These are phyloP conservation scores for Alternaria ventricosa DNA, from an alignment of 2,329 filamentous ascomycete species.

Conservation along the genomic window DNA sequence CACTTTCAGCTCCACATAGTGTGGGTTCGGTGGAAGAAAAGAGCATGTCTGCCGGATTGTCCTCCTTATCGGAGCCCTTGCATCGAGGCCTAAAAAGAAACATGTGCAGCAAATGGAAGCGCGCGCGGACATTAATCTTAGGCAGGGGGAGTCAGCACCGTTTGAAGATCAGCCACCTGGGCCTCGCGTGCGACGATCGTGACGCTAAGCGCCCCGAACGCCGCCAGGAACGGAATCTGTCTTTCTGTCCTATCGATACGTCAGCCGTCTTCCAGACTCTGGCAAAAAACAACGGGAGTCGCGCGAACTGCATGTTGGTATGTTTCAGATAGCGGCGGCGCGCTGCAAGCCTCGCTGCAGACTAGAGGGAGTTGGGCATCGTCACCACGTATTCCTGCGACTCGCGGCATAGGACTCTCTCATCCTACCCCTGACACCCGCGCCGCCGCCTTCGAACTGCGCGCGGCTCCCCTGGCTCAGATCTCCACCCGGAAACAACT, in stretches of 20 bases:
- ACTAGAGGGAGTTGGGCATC: not conserved
- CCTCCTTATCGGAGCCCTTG: not conserved
- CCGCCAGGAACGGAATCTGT: constrained; percentile 21
- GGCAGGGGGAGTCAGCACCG: constrained; percentile 32
- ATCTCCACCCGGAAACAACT: constrained; percentile 21
- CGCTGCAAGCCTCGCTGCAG: not conserved
- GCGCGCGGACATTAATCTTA: constrained; percentile 26
- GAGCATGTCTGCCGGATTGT: not conserved
- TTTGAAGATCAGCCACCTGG: constrained; percentile 45
- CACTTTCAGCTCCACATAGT: not conserved
- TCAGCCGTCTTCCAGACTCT: not conserved
- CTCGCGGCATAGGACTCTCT: constrained; percentile 11
- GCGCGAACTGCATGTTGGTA: constrained; percentile 5
- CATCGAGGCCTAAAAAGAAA: constrained; percentile 2
- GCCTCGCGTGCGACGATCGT: constrained; percentile 28
- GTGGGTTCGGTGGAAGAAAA: not conserved
- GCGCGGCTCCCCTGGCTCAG: constrained; percentile 29
- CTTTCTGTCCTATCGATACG: constrained; percentile 26
- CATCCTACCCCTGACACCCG: constrained; percentile 25
- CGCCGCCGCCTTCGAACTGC: constrained; percentile 17
- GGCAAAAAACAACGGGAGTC: constrained; percentile 13
- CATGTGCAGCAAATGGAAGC: constrained; percentile 5
- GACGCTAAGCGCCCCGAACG: constrained; percentile 27
- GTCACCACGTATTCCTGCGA: constrained; percentile 1
- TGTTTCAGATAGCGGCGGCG: constrained; percentile 6